Conservation (phyloP, 2,329 filamentous ascomycete genomes). For the Akanthomyces dipterigenus region DNA sequence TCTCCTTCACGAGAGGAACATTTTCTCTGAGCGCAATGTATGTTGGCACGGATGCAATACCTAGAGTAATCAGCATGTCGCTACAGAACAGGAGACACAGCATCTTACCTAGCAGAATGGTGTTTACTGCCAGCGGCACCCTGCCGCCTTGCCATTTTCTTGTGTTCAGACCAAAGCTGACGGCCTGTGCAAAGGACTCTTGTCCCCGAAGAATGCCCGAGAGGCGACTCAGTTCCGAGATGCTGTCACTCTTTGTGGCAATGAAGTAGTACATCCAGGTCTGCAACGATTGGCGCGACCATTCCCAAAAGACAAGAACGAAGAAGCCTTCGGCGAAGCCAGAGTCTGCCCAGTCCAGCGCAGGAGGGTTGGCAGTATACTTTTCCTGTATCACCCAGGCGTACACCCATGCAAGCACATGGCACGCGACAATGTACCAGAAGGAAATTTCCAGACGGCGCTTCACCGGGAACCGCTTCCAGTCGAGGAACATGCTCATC, state of each 20-base stretch:
- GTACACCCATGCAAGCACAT: conserved; percentile 44
- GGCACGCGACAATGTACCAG: conserved; percentile 37
- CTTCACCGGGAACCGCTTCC: conserved; percentile 28
- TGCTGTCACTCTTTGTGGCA: conserved; percentile 48
- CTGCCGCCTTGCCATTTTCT: conserved; percentile 30
- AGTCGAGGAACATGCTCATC: conserved; percentile 39
- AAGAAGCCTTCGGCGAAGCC: conserved; percentile 42
- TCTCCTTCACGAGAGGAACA: conserved; percentile 18
- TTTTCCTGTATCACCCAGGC: conserved; percentile 47
- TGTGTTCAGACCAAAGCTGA: conserved; percentile 33
- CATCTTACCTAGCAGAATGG: conserved; percentile 29
- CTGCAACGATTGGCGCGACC: conserved; percentile 44
- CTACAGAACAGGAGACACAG: not conserved
- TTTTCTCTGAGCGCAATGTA: conserved; percentile 25
- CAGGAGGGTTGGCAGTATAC: conserved; percentile 35
- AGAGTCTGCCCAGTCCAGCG: conserved; percentile 33
- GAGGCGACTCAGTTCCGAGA: conserved; percentile 41
- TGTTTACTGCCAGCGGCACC: conserved; percentile 33
- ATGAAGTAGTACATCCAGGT: conserved; percentile 52
- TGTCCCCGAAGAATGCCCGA: conserved; percentile 34
- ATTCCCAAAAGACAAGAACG: conserved; percentile 41
- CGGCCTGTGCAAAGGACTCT: conserved; percentile 34
- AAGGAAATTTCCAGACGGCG: conserved; percentile 36
- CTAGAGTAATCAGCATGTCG: conserved; percentile 13
- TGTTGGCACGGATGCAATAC: conserved; percentile 20